These are phyloP conservation scores for Gryganskiella cystojenkinii DNA, from an alignment of 192 early-diverging fungal species.

Conservation along the genomic window DNA sequence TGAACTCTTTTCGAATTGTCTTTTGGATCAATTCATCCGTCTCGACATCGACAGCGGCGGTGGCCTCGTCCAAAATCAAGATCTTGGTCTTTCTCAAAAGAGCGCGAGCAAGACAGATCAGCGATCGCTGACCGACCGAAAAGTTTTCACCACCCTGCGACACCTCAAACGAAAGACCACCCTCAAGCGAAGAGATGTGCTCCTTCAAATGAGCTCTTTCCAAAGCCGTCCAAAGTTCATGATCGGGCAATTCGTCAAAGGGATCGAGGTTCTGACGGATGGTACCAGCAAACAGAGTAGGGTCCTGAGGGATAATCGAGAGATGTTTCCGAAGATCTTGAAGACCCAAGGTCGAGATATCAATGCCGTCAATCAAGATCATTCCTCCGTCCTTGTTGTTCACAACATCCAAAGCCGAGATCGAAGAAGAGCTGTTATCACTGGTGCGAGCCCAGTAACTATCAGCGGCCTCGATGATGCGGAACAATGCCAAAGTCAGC, in stretches of 20 bases:
- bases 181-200: conserved; percentile 15
- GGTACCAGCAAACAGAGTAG: conserved; percentile 69
- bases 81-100: conserved; percentile 67
- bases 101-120: conserved; percentile 69
- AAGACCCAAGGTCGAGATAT: conserved; percentile 68
- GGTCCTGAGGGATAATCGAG: conserved; percentile 87
- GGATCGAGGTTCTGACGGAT: conserved; percentile 85
- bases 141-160: conserved; percentile 73
- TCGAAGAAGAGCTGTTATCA: background rate
- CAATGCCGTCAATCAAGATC: conserved; percentile 78
- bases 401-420: background rate
- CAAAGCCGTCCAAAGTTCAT: conserved; percentile 69
- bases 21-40: conserved; percentile 88
- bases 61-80: conserved; percentile 54
- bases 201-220: conserved; percentile 37
- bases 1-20: conserved; percentile 81
- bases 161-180: conserved; percentile 28
- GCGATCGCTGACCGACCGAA: conserved; percentile 79
- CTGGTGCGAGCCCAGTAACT: conserved; percentile 23
- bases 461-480: conserved; percentile 53
- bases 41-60: conserved; percentile 76
- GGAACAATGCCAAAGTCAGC: conserved; percentile 59
- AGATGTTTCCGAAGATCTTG: conserved; percentile 67
- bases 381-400: conserved; percentile 50
- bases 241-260: conserved; percentile 57